Base-by-base conservation (phyloP, 164 flowering plant genomes). In the Vitis rotundifolia region DNA sequence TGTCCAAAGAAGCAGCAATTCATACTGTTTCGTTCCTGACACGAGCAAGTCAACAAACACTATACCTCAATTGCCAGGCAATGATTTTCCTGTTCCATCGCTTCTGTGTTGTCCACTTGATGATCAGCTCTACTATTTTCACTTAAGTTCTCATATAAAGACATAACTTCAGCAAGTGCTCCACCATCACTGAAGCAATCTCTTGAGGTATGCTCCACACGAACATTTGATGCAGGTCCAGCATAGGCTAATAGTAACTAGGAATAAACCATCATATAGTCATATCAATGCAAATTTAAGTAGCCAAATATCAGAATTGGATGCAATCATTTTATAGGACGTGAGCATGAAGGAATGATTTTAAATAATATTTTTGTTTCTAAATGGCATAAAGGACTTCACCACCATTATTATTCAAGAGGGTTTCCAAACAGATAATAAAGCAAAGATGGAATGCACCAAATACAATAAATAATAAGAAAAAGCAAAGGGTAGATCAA, bases 161-260 rank as follows among this genome's bases (percentile, higher is more conserved):
- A 78, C 86, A 88, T 79, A 37, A 93, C 84, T 73, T 95, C 97
- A 72, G 92, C 88, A 68, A 90, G 87, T 50, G 94, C 97, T 63
- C 94, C 92, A 22, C 93, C 93, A 67, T 82, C 85, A 51, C 64
- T 76, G 64, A 88, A 90, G 82, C 88, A 84, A 72, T 87, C 81
- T n/a, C 86, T 75, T 19, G 96, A 87, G 31, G 81, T 82, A 74
- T 77, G 86, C 79, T 93, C 98, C 61, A 95, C 83, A 8, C 99
- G 87, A 12, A 90, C 90, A 82, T 82, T 88, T 71, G 94, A 90
- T 57, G 90, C 78, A 68, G 97, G 93, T 56, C 98, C 97, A 82
- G 93, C 90, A 85, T 89, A 91, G n/a, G 87, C 82, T 59, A 84
- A 51, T 37, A 95, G 78, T 70, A 90, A 78, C 99, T 95, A 79